phyloP scores from a whole-genome alignment of 805 yeast genomes.

The Yarrowia divulgata region DNA sequence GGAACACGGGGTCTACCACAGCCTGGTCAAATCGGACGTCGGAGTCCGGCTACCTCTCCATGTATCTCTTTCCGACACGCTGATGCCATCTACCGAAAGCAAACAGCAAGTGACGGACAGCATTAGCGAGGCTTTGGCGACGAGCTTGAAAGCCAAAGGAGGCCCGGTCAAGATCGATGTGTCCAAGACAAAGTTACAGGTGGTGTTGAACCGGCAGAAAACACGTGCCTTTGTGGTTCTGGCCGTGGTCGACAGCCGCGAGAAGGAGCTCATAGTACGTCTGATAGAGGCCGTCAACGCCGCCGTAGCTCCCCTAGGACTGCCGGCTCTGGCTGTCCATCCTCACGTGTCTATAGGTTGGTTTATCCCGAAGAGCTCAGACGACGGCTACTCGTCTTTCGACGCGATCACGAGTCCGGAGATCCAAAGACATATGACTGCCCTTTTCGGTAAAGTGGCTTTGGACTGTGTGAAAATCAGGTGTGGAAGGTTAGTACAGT shows the following conservation, averaged over 20 bases:
- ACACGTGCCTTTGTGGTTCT: constrained; percentile 42
- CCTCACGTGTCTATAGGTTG: constrained; percentile 43
- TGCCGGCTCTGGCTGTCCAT: not conserved
- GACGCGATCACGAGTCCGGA: constrained; percentile 9
- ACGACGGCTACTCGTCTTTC: not conserved
- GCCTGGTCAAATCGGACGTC: constrained; percentile 43
- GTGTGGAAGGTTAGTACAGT: constrained; percentile 35
- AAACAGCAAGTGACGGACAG: constrained; percentile 38
- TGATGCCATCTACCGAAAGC: constrained; percentile 43
- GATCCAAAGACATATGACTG: not conserved
- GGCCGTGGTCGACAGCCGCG: not conserved
- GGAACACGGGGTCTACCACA: constrained; percentile 6
- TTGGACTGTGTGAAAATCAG: constrained; percentile 27
- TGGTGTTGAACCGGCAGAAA: constrained; percentile 40
- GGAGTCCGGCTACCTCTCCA: constrained; percentile 46
- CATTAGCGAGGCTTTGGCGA: not conserved
- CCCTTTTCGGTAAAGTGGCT: constrained; percentile 30
- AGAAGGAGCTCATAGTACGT: not conserved
- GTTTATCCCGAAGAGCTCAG: constrained; percentile 15
- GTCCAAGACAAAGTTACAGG: constrained; percentile 16
- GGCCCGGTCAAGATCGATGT: constrained; percentile 6
- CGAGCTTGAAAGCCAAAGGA: not conserved
- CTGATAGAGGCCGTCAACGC: constrained; percentile 2
- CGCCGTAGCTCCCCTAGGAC: not conserved
- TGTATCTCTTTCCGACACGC: constrained; percentile 46